Evolutionary conservation across 345 rosid genomes (phyloP).

Genomic region (Corymbia maculata): DNA sequence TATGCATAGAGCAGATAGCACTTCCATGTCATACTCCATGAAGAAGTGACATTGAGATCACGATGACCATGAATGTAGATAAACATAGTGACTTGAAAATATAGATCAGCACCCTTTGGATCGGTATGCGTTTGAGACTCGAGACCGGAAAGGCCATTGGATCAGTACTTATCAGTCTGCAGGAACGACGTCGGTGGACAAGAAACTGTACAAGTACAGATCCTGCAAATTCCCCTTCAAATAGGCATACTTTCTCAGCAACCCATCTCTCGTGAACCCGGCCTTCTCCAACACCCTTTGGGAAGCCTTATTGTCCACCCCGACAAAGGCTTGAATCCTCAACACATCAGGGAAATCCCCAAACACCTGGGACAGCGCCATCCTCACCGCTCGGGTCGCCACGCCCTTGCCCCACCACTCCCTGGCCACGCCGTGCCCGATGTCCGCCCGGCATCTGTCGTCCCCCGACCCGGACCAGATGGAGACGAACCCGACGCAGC

Average conservation of each 20-base stretch:
- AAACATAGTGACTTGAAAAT: not conserved
- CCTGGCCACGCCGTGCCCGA: constrained; percentile 27
- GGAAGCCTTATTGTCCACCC: constrained; percentile 20
- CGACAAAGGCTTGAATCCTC: constrained; percentile 38
- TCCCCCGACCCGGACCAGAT: constrained; percentile 22
- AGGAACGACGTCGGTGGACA: constrained; percentile 2
- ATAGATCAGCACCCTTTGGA: not conserved
- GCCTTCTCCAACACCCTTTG: constrained; percentile 39
- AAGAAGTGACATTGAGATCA: not conserved
- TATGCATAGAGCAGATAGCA: not conserved
- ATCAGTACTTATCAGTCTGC: not conserved
- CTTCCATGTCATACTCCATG: not conserved
- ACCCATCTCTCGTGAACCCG: constrained; percentile 33
- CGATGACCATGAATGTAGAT: not conserved
- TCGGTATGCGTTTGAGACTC: not conserved
- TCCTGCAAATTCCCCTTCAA: constrained; percentile 22
- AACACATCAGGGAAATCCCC: constrained; percentile 18
- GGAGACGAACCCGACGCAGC: constrained; percentile 17
- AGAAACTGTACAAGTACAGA: constrained; percentile 17
- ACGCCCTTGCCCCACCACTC: constrained; percentile 38
- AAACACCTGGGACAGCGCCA: constrained; percentile 23
- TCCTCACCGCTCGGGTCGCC: constrained; percentile 21
- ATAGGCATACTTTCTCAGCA: constrained; percentile 25
- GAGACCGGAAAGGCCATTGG: not conserved
- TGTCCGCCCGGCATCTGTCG: constrained; percentile 16